phyloP scores from a whole-genome alignment of 2,329 filamentous ascomycete species.

The Akanthomyces muscarius region DNA sequence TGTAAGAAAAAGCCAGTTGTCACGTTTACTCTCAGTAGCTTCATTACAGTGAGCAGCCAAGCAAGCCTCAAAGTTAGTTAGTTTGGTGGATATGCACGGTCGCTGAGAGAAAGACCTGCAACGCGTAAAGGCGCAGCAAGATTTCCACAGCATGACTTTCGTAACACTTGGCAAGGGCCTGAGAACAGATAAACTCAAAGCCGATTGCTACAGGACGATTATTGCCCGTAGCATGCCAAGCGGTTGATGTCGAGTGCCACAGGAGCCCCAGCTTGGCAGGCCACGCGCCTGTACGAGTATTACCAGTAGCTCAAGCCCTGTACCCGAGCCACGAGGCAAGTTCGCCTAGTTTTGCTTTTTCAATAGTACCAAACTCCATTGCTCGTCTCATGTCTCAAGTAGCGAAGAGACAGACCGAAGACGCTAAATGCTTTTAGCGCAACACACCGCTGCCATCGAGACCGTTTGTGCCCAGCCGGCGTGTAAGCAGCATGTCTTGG shows the following conservation, averaged over 20 bases:
- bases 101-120: not conserved
- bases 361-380: not conserved
- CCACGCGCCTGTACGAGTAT: not conserved
- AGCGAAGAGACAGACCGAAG: not conserved
- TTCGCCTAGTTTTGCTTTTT: not conserved
- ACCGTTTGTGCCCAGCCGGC: not conserved
- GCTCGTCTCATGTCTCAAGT: constrained; percentile 12
- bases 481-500: not conserved
- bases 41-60: not conserved
- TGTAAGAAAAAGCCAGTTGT: not conserved
- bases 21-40: not conserved
- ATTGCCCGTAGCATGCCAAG: not conserved
- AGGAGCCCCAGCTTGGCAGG: not conserved
- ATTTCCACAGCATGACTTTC: not conserved
- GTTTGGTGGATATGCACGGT: not conserved
- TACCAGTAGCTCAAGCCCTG: not conserved
- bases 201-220: not conserved
- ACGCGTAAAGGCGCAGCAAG: not conserved
- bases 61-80: not conserved
- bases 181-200: not conserved
- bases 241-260: not conserved
- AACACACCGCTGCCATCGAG: not conserved
- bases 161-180: not conserved
- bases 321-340: not conserved
- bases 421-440: not conserved